Conservation (phyloP, 1,139 yeast species). For the Diutina pseudorugosa region DNA sequence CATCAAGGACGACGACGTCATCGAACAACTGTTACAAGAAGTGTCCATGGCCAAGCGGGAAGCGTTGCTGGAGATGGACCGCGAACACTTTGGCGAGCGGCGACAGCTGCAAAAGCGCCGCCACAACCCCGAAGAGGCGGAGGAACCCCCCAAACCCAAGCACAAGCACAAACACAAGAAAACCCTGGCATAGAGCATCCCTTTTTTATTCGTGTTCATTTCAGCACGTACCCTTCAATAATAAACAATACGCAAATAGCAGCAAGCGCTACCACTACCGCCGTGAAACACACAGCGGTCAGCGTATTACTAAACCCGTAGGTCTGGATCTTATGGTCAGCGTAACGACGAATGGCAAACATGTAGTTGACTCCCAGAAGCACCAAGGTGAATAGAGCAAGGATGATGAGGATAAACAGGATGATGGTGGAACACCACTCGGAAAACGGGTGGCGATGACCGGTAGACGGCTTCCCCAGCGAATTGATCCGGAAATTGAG, state of each 20-base stretch:
- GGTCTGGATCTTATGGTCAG: slow-evolving; percentile 29
- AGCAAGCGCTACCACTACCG: slow-evolving; percentile 29
- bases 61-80: slow-evolving; percentile 87
- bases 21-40: slow-evolving; percentile 53
- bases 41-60: slow-evolving; percentile 82
- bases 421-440: slow-evolving; percentile 17
- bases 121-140: neutral
- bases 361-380: slow-evolving; percentile 35
- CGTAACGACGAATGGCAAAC: slow-evolving; percentile 33
- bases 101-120: slow-evolving; percentile 37
- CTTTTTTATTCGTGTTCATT: too few relatives aligned
- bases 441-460: slow-evolving; percentile 5
- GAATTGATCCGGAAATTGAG: slow-evolving; percentile 38
- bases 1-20: slow-evolving; percentile 65
- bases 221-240: slow-evolving; percentile 16
- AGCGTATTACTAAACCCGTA: slow-evolving; percentile 24
- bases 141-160: neutral
- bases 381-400: slow-evolving; percentile 28
- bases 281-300: slow-evolving; percentile 26
- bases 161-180: neutral
- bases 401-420: slow-evolving; percentile 25
- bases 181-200: neutral
- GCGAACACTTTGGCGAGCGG: slow-evolving; percentile 74
- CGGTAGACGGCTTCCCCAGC: slow-evolving; percentile 8
- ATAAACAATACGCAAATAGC: slow-evolving; percentile 32